Base-by-base conservation (phyloP, 1,284 basidiomycete genomes). In the Anthracocystis panici-leucophaei region DNA sequence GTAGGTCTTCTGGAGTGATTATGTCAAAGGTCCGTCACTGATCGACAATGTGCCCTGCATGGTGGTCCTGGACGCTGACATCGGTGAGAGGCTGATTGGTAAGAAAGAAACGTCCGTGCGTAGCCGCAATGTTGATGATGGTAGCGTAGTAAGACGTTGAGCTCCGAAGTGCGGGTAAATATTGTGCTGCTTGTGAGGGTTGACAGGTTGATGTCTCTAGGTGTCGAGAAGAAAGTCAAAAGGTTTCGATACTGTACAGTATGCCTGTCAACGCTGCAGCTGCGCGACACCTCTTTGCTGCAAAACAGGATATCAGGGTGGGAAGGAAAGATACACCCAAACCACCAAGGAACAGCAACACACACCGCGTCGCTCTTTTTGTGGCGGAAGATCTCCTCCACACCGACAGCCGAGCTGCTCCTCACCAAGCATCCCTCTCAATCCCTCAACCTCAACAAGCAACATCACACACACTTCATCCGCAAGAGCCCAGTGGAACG, bases 191-290 rank as follows among this genome's bases (percentile, higher is more conserved):
- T 38, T 16, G 35, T 38, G 31, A 38, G 4, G 14, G 35, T 14
- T 29, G 27, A 4, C 16, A 2, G 29, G 16, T 18, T 6, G 46
- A 25, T 29, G 27, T 48, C 8, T 29, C 11, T 38, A 45, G 46
- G 18, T 48, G 27, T 48, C 27, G 27, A 48, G 46, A 46, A 48
- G 21, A 48, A 29, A 6, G 35, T 48, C 46, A n/a, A n/a, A n/a
- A 23, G 27, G 6, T 27, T 27, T n/a, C 23, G 45, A 48, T 29
- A n/a, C n/a, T n/a, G n/a, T n/a, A n/a, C n/a, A n/a, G n/a, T n/a
- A 29, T 31, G 46, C 23, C 23, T 48, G 46, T 48, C 46, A 48
- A 48, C 46, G 46, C 6, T 48, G 46, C 46, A 48, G 27, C 46
- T 48, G 46, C n/a, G 45, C 45, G 25, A 12, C 25, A 31, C 8